A percentile compares a stretch with the other conserved stretches of the same genome.
Evolutionary conservation across 2,329 filamentous ascomycete genomes (phyloP).

Genomic region (Fusarium transvaalense): DNA sequence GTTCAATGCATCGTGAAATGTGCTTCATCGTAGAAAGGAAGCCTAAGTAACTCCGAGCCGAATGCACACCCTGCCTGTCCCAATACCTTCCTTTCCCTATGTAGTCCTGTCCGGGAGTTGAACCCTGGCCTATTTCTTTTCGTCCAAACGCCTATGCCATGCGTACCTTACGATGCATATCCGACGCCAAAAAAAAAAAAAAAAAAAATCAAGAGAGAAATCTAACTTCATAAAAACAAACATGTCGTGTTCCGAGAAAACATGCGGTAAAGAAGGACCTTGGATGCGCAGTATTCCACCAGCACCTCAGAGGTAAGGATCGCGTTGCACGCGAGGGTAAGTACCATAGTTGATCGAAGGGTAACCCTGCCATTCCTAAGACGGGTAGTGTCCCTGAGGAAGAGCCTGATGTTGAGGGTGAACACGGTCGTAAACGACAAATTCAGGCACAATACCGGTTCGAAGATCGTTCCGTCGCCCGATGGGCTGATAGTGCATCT

Average conservation of each 20-base stretch:
- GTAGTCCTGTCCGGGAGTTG: constrained; percentile 26
- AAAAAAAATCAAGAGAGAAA: neutral
- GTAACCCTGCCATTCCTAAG: constrained; percentile 50
- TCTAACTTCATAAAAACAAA: constrained; percentile 34
- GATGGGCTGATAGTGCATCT: constrained; percentile 87
- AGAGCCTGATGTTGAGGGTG: constrained; percentile 49
- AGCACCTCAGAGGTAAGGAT: constrained; percentile 17
- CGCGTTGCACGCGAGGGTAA: neutral
- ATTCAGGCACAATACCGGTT: constrained; percentile 78
- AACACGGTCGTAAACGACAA: constrained; percentile 55
- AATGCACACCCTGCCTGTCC: constrained; percentile 35
- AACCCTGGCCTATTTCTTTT: constrained; percentile 33
- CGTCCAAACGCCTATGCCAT: constrained; percentile 51
- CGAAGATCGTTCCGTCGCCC: constrained; percentile 76
- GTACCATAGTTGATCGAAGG: constrained; percentile 9
- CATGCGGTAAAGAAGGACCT: neutral
- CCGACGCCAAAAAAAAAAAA: constrained; percentile 29
- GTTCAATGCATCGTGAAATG: constrained; percentile 18
- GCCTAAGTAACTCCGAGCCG: constrained; percentile 32
- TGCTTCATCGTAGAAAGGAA: constrained; percentile 22
- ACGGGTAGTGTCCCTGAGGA: constrained; percentile 53
- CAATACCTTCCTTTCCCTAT: constrained; percentile 27
- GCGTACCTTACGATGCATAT: constrained; percentile 46
- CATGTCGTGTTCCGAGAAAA: constrained; percentile 33
- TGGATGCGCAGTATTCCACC: constrained; percentile 8